These are phyloP conservation scores for Pseudonectria foliicola DNA, from an alignment of 2,329 filamentous ascomycete genomes.

Conservation along the genomic window DNA sequence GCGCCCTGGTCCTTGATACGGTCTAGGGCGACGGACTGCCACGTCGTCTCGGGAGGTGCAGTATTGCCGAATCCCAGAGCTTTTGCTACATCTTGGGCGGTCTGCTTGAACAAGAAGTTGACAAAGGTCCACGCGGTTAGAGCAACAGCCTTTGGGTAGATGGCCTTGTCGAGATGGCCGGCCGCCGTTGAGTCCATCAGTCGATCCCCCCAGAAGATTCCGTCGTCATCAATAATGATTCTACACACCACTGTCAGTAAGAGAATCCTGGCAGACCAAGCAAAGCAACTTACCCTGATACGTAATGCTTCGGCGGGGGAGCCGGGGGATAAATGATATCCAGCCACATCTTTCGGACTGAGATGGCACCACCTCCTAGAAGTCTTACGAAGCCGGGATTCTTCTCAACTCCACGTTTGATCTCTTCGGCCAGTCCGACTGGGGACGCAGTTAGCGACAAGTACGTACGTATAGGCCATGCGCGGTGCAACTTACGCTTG, in stretches of 20 bases:
- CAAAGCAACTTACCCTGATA: constrained; percentile 47
- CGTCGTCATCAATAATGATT: constrained; percentile 42
- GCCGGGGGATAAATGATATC: constrained; percentile 52
- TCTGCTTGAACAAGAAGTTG: constrained; percentile 39
- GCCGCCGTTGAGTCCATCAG: constrained; percentile 42
- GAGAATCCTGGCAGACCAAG: too few relatives aligned
- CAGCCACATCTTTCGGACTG: constrained; percentile 49
- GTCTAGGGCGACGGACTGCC: constrained; percentile 25
- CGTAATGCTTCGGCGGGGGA: constrained; percentile 52
- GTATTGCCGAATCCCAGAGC: constrained; percentile 36
- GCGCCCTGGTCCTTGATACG: constrained; percentile 18
- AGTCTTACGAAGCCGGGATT: constrained; percentile 34
- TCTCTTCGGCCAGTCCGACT: constrained; percentile 28
- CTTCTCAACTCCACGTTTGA: constrained; percentile 31
- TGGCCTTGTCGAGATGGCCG: constrained; percentile 36
- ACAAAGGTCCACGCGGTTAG: constrained; percentile 46
- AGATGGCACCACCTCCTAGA: constrained; percentile 40
- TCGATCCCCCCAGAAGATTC: constrained; percentile 39
- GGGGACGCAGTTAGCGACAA: constrained; percentile 9
- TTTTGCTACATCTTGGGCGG: constrained; percentile 35
- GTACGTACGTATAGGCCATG: too few relatives aligned
- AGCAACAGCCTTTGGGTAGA: constrained; percentile 48
- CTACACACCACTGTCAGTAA: constrained; percentile 28
- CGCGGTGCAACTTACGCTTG: constrained; percentile 31
- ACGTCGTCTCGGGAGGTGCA: constrained; percentile 21